Conservation (phyloP, 441 rosid species). For the Hura crepitans region DNA sequence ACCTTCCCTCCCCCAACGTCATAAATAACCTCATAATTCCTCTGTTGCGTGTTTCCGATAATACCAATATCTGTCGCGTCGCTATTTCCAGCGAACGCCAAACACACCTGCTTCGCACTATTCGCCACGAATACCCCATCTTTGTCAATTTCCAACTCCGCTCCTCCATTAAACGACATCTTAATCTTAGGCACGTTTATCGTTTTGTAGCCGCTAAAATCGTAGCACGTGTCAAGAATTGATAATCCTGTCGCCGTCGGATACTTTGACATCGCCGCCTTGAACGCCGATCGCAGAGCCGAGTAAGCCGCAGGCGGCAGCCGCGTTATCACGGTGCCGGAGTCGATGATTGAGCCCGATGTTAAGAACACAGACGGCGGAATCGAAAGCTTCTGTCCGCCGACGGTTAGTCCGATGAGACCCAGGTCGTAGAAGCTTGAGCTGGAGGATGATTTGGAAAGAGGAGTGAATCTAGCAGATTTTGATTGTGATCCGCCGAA, state of each 20-base stretch:
- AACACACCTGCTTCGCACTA: conserved; percentile 49
- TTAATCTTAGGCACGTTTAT: conserved; percentile 43
- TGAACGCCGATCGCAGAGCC: conserved; percentile 42
- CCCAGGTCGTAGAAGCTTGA: conserved; percentile 43
- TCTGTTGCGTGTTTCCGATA: conserved; percentile 75
- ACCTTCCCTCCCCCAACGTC: conserved; percentile 52
- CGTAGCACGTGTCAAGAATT: conserved; percentile 74
- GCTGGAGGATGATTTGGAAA: conserved; percentile 34
- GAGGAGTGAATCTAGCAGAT: conserved; percentile 50
- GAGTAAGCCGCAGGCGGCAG: conserved; percentile 44
- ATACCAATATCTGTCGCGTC: conserved; percentile 46
- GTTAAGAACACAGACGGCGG: conserved; percentile 39
- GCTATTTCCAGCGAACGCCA: conserved; percentile 67
- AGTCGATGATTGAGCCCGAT: conserved; percentile 58
- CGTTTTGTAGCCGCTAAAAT: conserved; percentile 38
- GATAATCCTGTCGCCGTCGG: conserved; percentile 42
- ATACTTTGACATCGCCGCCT: conserved; percentile 47
- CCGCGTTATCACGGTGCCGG: conserved; percentile 55
- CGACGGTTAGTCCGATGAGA: conserved; percentile 44
- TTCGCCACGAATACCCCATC: conserved; percentile 38
- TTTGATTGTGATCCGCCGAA: conserved; percentile 49
- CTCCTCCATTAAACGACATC: conserved; percentile 45
- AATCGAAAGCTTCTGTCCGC: conserved; percentile 36
- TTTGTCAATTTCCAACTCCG: conserved; percentile 35
- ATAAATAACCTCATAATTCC: conserved; percentile 58